Evolutionary conservation across 352 stramenopile genomes (phyloP), one percentile per base, ranked within the genome.

Genomic region (Plasmopara muralis): DNA sequence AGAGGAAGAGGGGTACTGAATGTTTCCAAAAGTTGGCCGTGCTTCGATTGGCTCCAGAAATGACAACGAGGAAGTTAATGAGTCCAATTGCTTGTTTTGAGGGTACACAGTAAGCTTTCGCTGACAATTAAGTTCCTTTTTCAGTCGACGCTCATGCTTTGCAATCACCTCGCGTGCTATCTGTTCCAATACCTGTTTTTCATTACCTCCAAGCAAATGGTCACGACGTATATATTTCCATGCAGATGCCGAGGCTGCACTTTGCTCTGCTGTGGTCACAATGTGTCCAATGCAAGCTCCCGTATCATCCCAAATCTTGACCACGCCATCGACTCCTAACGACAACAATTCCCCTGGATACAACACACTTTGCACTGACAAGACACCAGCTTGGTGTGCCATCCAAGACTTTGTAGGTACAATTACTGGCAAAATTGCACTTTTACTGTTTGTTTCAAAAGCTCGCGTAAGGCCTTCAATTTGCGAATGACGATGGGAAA

Each of bases 141-240:
- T 67, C 25, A 62, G 43, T 54, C 52, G n/a, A 0, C 65, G 63
- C 29, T 72, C 61, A 42, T 73, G 53, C 12, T 80, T 76, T 1
- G 59, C 57, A 20, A 77, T 56, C 0, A 83, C 67, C 39, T 83
- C 68, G 7, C 48, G 15, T 0, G 71, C 72, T 28, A 85, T 74
- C 4, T 43, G 56, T 18, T 67, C 47, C 39, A 70, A 65, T 2
- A 67, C 34, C 0, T 65, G 55, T 8, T 70, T 74, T 20, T 71
- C 54, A 15, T 54, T 47, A n/a, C 73, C 63, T 14, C 57, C 55
- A 18, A 43, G 43, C 6, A 60, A 39, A 25, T 77, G 69, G 13
- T 69, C 62, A 6, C 45, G 57, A 43, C 70, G 67, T 10, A 77
- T 61, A n/a, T 75, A 85, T 48, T 83, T 82, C 71, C 74, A 85